A percentile compares a stretch with the other conserved stretches of the same genome.
These are phyloP conservation scores for Orbilia blumenaviensis DNA, from an alignment of 2,329 filamentous ascomycete genomes.

Conservation along the genomic window DNA sequence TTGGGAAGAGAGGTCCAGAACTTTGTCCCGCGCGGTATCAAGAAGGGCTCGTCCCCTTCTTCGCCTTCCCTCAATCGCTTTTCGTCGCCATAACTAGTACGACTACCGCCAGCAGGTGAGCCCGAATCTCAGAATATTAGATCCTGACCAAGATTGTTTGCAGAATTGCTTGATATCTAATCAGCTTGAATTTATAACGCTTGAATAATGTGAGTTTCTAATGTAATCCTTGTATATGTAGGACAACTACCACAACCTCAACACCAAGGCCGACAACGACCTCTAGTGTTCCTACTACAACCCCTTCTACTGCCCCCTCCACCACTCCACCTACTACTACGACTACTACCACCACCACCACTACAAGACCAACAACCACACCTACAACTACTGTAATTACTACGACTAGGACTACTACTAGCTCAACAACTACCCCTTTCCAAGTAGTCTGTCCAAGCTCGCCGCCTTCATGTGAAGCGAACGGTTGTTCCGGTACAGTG, in stretches of 20 bases:
- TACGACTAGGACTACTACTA: constrained; percentile 9
- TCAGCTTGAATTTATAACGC: too few species aligned
- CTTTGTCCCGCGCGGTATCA: constrained; percentile 14
- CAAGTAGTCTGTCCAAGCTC: constrained; percentile 22
- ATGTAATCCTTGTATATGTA: background rate
- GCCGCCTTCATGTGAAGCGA: constrained; percentile 21
- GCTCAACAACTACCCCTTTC: constrained; percentile 10
- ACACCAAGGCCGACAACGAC: background rate
- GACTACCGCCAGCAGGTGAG: background rate
- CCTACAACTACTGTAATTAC: constrained; percentile 6
- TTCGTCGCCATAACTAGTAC: constrained; percentile 4
- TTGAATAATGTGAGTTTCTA: too few species aligned
- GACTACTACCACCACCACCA: background rate
- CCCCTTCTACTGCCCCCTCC: background rate
- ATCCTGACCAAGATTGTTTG: too few species aligned
- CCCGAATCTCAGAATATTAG: too few species aligned
- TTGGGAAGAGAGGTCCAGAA: constrained; percentile 5
- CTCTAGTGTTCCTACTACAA: background rate
- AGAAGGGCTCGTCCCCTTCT: background rate
- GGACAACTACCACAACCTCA: background rate
- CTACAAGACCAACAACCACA: constrained; percentile 3
- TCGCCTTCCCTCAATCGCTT: constrained; percentile 17
- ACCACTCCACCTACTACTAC: background rate
- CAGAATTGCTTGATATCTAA: too few species aligned
- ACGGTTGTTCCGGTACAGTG: constrained; percentile 20